A percentile compares a stretch with the other conserved stretches of the same genome.
Conservation (phyloP, 352 stramenopile species). For the Phytopythium sindhum region DNA sequence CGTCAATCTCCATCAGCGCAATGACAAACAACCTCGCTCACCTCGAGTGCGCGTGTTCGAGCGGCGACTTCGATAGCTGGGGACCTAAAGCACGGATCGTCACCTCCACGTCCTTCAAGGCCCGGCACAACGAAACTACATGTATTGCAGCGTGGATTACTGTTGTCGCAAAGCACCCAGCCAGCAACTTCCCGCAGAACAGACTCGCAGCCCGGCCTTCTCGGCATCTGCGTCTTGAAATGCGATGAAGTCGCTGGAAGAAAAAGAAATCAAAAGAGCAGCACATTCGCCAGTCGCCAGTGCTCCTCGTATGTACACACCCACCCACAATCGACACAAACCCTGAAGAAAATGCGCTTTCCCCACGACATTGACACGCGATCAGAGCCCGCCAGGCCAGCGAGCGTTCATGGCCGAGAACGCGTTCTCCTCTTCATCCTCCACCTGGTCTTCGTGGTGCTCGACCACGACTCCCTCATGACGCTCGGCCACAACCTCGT, state of each 20-base stretch:
- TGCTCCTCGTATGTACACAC: background rate
- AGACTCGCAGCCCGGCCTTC: background rate
- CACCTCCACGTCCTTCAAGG: background rate
- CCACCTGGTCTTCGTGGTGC: constrained; percentile 2
- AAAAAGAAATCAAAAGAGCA: background rate
- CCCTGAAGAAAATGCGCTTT: background rate
- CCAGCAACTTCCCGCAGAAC: background rate
- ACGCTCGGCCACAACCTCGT: background rate
- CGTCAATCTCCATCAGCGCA: background rate
- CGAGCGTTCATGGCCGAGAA: constrained; percentile 8
- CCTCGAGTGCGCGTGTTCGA: background rate
- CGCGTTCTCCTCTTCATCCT: constrained; percentile 15
- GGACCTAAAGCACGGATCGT: background rate
- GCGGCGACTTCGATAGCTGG: background rate
- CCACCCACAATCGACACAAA: background rate
- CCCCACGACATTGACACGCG: background rate
- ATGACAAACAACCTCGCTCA: background rate
- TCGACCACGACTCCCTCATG: background rate
- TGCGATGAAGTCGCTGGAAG: background rate
- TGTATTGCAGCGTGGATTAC: background rate
- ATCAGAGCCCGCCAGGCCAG: constrained; percentile 7
- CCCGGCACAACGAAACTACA: background rate
- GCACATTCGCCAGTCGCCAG: background rate
- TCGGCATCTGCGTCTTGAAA: too few species aligned
- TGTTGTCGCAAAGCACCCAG: background rate